Evolutionary conservation across 2,329 filamentous ascomycete species (phyloP).

Genomic region (Didymella lethalis): DNA sequence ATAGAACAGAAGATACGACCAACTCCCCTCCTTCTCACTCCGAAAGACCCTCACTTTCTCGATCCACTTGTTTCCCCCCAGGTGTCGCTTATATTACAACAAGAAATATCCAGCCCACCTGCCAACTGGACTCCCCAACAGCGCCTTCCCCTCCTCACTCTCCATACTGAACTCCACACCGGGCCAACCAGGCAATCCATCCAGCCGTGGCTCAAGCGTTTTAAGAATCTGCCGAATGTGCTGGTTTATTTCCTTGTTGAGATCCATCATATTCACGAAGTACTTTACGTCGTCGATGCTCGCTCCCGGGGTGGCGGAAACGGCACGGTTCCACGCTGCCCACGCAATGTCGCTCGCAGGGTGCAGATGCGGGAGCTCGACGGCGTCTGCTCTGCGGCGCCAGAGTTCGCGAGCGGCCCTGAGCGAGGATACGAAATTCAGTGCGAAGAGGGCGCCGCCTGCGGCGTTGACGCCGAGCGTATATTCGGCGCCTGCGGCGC

Average conservation of each 20-base stretch:
- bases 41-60: slow-evolving; percentile 25
- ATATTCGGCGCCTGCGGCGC: slow-evolving; percentile 22
- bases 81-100: slow-evolving; percentile 26
- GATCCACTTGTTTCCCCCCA: slow-evolving; percentile 22
- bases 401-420: slow-evolving; percentile 22
- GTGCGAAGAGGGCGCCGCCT: slow-evolving; percentile 22
- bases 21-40: slow-evolving; percentile 18
- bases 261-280: slow-evolving; percentile 26
- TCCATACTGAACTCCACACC: slow-evolving; percentile 27
- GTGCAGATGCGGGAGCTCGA: slow-evolving; percentile 30
- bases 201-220: slow-evolving; percentile 13
- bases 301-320: not conserved
- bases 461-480: slow-evolving; percentile 22
- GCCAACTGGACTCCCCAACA: slow-evolving; percentile 33
- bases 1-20: slow-evolving; percentile 28
- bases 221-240: slow-evolving; percentile 23
- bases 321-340: slow-evolving; percentile 30
- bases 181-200: slow-evolving; percentile 23
- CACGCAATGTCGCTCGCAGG: slow-evolving; percentile 32
- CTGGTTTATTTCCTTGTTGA: slow-evolving; percentile 24
- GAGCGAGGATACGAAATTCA: slow-evolving; percentile 11
- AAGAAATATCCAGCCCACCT: slow-evolving; percentile 28
- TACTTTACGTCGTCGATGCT: slow-evolving; percentile 29
- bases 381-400: slow-evolving; percentile 8
- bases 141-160: slow-evolving; percentile 25